phyloP scores from a whole-genome alignment of 2,329 filamentous ascomycete species.

The Geoglossum cookeanum region DNA sequence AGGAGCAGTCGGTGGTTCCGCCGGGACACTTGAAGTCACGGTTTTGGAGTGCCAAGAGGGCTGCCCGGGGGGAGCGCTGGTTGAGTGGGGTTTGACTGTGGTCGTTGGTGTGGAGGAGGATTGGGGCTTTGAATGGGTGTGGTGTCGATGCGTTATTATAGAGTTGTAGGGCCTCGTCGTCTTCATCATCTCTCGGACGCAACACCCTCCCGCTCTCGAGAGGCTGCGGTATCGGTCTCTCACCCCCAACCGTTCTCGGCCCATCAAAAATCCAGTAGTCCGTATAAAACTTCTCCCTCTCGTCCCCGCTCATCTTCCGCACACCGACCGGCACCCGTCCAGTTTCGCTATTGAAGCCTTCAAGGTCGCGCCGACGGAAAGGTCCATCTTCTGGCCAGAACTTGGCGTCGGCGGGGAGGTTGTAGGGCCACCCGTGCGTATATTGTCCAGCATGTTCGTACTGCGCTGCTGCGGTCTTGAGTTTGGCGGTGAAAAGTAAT shows the following conservation, averaged over 20 bases:
- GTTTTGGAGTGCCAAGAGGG: slow-evolving; percentile 17
- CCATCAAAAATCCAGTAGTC: slow-evolving; percentile 37
- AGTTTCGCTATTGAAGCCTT: slow-evolving; percentile 12
- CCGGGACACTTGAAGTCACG: slow-evolving; percentile 38
- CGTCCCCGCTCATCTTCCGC: slow-evolving; percentile 50
- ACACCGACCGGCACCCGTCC: slow-evolving; percentile 35
- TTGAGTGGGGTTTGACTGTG: slow-evolving; percentile 4
- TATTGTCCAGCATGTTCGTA: background rate
- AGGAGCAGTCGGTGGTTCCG: slow-evolving; percentile 33
- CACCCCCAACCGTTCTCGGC: background rate
- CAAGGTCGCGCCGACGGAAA: slow-evolving; percentile 22
- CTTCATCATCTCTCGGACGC: slow-evolving; percentile 3
- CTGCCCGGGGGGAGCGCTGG: slow-evolving; percentile 17
- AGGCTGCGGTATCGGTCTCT: background rate
- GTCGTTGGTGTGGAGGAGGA: slow-evolving; percentile 27
- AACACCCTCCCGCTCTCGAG: background rate
- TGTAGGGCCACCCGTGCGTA: slow-evolving; percentile 23
- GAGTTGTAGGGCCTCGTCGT: slow-evolving; percentile 24
- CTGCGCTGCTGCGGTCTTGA: background rate
- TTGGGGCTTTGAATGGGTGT: slow-evolving; percentile 29
- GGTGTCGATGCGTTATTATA: slow-evolving; percentile 18
- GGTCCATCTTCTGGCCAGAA: slow-evolving; percentile 29
- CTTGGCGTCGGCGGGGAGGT: slow-evolving; percentile 25
- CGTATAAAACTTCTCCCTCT: slow-evolving; percentile 53
- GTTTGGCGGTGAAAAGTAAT: background rate